Percentiles rank a stretch among this genome's conserved stretches.
Conservation (phyloP, 345 rosid genomes). For the Brassica cretica region DNA sequence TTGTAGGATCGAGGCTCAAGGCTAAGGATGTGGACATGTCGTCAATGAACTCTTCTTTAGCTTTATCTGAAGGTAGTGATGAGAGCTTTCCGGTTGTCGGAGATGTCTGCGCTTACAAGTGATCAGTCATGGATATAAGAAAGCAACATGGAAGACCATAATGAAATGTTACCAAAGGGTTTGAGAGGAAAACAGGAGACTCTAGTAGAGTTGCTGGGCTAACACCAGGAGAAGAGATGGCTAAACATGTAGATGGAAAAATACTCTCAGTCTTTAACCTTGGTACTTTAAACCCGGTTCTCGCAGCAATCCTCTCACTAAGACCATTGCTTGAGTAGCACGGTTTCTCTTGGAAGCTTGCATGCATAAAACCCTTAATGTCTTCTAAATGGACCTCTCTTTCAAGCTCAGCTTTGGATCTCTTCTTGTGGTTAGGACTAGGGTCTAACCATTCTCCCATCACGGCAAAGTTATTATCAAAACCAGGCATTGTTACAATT, state of each 20-base stretch:
- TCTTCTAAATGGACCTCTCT: slow-evolving; percentile 10
- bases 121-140: not conserved
- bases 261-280: slow-evolving; percentile 59
- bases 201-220: slow-evolving; percentile 80
- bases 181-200: slow-evolving; percentile 75
- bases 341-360: slow-evolving; percentile 4
- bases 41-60: slow-evolving; percentile 54
- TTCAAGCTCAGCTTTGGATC: slow-evolving; percentile 46
- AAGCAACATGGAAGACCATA: not conserved
- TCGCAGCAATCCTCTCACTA: slow-evolving; percentile 71
- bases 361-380: not conserved
- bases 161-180: slow-evolving; percentile 53
- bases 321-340: slow-evolving; percentile 54
- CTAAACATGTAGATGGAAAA: slow-evolving; percentile 55
- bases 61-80: slow-evolving; percentile 49
- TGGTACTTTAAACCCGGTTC: slow-evolving; percentile 76
- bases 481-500: slow-evolving; percentile 52
- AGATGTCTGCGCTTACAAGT: slow-evolving; percentile 67
- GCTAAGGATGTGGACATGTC: slow-evolving; percentile 60
- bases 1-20: slow-evolving; percentile 44
- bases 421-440: slow-evolving; percentile 60
- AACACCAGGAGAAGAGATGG: slow-evolving; percentile 65
- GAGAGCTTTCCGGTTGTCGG: slow-evolving; percentile 80
- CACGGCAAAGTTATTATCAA: slow-evolving; percentile 55
- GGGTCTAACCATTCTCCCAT: slow-evolving; percentile 75